phyloP scores from a whole-genome alignment of 1,139 yeast species.

The Pichia sp. region DNA sequence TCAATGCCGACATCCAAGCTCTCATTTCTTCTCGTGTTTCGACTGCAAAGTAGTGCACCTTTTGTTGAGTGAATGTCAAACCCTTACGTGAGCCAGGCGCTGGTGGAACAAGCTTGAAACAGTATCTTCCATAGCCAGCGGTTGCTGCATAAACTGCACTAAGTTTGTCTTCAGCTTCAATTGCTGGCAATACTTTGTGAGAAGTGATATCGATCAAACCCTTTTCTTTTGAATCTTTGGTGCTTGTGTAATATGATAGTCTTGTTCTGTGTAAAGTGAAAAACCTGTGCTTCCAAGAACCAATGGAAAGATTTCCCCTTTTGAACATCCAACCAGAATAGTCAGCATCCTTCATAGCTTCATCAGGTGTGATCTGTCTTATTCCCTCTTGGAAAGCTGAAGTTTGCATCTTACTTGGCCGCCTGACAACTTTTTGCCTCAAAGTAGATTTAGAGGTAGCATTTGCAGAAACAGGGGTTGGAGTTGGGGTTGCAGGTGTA shows the following conservation, averaged over 20 bases:
- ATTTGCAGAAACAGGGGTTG: slow-evolving; percentile 1
- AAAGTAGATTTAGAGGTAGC: slow-evolving; percentile 16
- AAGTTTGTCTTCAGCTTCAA: slow-evolving; percentile 66
- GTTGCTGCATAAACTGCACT: slow-evolving; percentile 88
- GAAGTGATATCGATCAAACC: slow-evolving; percentile 96
- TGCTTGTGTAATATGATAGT: slow-evolving; percentile 77
- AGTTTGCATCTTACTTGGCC: slow-evolving; percentile 50
- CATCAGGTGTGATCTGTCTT: slow-evolving; percentile 67
- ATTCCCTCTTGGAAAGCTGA: slow-evolving; percentile 95
- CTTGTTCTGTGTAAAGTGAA: slow-evolving; percentile 92
- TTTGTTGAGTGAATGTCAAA: slow-evolving; percentile 92
- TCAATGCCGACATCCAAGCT: slow-evolving; percentile 89
- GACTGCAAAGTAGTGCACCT: slow-evolving; percentile 93
- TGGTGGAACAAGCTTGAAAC: slow-evolving; percentile 93
- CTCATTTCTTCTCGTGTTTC: slow-evolving; percentile 90
- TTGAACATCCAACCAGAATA: slow-evolving; percentile 95
- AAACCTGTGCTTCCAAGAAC: slow-evolving; percentile 87
- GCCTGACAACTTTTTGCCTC: slow-evolving; percentile 16
- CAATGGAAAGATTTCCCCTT: slow-evolving; percentile 78
- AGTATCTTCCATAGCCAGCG: slow-evolving; percentile 86
- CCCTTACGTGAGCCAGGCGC: slow-evolving; percentile 97
- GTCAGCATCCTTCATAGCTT: slow-evolving; percentile 71
- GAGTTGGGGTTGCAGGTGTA: background rate
- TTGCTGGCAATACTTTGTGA: slow-evolving; percentile 80
- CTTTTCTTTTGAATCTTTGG: slow-evolving; percentile 77